Conservation (phyloP, 331 rosid genomes). For the Pyracantha coccinea region DNA sequence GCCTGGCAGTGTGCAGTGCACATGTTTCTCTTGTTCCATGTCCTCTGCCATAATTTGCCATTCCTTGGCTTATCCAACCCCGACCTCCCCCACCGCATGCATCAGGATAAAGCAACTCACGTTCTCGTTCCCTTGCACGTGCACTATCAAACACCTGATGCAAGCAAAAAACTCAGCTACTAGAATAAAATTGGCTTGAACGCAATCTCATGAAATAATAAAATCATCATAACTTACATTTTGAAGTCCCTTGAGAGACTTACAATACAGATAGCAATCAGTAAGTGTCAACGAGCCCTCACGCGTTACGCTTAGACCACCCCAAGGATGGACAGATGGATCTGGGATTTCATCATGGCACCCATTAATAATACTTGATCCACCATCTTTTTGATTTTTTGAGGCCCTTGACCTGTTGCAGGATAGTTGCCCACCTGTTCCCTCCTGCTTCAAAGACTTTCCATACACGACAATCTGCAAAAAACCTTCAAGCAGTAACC, state of each 20-base stretch:
- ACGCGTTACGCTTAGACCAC: constrained; percentile 82
- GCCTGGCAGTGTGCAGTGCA: constrained; percentile 95
- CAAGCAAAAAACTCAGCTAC: constrained; percentile 17
- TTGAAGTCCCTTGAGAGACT: constrained; percentile 74
- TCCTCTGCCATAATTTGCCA: constrained; percentile 80
- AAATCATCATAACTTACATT: constrained; percentile 44
- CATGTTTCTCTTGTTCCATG: constrained; percentile 98
- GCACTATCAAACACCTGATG: constrained; percentile 92
- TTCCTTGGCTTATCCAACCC: constrained; percentile 99
- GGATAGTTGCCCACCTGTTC: constrained; percentile 35
- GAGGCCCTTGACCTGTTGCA: constrained; percentile 39
- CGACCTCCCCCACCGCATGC: constrained; percentile 99
- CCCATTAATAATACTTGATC: constrained; percentile 37
- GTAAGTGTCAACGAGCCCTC: constrained; percentile 85
- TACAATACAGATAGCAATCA: constrained; percentile 79
- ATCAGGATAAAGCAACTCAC: constrained; percentile 97
- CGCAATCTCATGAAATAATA: constrained; percentile 3
- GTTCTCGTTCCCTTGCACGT: constrained; percentile 92
- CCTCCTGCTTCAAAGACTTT: constrained; percentile 83
- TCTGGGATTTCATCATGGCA: constrained; percentile 77
- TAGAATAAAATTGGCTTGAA: constrained; percentile 7
- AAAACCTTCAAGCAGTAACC: constrained; percentile 94
- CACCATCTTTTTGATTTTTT: constrained; percentile 50
- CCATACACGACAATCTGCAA: constrained; percentile 93
- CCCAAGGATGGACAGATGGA: constrained; percentile 98